Evolutionary conservation across 768 basidiomycete species (phyloP).

Genomic region (Galerina sulciceps): DNA sequence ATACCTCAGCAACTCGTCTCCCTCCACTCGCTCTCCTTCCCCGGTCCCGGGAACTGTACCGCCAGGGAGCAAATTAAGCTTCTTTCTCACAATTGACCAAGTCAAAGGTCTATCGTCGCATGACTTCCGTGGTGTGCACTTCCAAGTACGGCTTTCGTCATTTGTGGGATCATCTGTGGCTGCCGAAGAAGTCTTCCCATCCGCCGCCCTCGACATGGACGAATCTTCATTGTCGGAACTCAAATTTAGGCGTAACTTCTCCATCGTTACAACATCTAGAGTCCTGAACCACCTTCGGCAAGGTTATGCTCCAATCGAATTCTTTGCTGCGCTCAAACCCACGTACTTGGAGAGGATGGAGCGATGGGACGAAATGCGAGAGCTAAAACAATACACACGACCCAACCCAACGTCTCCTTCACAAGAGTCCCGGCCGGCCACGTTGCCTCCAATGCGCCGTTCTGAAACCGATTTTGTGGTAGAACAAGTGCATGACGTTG

Average conservation of each 20-base stretch:
- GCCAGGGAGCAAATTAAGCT: slow-evolving; percentile 80
- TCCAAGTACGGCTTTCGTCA: slow-evolving; percentile 87
- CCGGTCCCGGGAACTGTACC: slow-evolving; percentile 71
- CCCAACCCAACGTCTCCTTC: slow-evolving; percentile 37
- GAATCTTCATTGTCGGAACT: slow-evolving; percentile 73
- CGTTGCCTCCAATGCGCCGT: slow-evolving; percentile 79
- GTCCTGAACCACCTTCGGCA: slow-evolving; percentile 73
- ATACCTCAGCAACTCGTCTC: slow-evolving; percentile 61
- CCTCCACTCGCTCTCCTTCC: slow-evolving; percentile 77
- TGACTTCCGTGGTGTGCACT: slow-evolving; percentile 85
- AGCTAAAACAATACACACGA: slow-evolving; percentile 59
- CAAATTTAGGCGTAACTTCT: slow-evolving; percentile 83
- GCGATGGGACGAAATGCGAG: slow-evolving; percentile 92
- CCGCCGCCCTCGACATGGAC: slow-evolving; percentile 75
- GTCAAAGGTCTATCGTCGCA: slow-evolving; percentile 90
- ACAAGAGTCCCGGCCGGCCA: slow-evolving; percentile 43
- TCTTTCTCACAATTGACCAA: slow-evolving; percentile 84
- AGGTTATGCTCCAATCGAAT: slow-evolving; percentile 86
- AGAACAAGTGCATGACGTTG: slow-evolving; percentile 89
- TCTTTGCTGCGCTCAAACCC: slow-evolving; percentile 83
- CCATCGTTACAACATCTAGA: slow-evolving; percentile 74
- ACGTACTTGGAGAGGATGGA: slow-evolving; percentile 89
- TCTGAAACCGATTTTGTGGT: slow-evolving; percentile 92
- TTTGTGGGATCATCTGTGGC: slow-evolving; percentile 74
- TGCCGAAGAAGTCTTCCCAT: slow-evolving; percentile 84